A percentile compares a stretch with the other conserved stretches of the same genome.
Conservation (phyloP, 768 basidiomycete species). For the Boletus rex-veris region DNA sequence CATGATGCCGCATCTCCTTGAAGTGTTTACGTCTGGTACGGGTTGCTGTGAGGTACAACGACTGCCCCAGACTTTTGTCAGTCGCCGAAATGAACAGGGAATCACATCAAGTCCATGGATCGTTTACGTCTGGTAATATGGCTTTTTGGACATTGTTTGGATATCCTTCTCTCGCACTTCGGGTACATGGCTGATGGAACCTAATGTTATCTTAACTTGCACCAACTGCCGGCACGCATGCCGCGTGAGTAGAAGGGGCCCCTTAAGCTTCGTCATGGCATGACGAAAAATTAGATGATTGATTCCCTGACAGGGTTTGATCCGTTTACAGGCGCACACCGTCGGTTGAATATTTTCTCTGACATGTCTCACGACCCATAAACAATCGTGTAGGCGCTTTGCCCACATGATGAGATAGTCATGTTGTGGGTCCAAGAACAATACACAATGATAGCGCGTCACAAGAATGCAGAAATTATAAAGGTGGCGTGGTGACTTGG, state of each 20-base stretch:
- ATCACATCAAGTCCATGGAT: background rate
- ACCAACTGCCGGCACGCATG: constrained; percentile 3
- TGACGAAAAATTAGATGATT: background rate
- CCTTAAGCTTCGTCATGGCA: background rate
- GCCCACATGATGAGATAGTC: background rate
- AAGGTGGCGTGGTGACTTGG: constrained; percentile 16
- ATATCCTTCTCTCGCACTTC: background rate
- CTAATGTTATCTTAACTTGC: constrained; percentile 11
- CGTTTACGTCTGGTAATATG: constrained; percentile 24
- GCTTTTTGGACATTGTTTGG: constrained; percentile 8
- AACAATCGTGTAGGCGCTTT: background rate
- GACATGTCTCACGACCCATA: constrained; percentile 7
- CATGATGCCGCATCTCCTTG: too few relatives aligned
- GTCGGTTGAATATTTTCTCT: background rate
- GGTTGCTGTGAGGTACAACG: too few relatives aligned
- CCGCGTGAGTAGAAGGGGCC: too few relatives aligned
- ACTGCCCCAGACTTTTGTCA: too few relatives aligned
- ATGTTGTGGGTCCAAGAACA: constrained; percentile 19
- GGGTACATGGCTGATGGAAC: constrained; percentile 4
- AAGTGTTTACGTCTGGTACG: too few relatives aligned
- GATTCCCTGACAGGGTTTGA: constrained; percentile 6
- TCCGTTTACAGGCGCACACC: background rate
- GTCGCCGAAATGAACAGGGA: too few relatives aligned
- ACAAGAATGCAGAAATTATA: constrained; percentile 10
- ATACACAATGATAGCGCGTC: background rate